phyloP scores from a whole-genome alignment of 768 basidiomycete genomes.

The Russula sp. region DNA sequence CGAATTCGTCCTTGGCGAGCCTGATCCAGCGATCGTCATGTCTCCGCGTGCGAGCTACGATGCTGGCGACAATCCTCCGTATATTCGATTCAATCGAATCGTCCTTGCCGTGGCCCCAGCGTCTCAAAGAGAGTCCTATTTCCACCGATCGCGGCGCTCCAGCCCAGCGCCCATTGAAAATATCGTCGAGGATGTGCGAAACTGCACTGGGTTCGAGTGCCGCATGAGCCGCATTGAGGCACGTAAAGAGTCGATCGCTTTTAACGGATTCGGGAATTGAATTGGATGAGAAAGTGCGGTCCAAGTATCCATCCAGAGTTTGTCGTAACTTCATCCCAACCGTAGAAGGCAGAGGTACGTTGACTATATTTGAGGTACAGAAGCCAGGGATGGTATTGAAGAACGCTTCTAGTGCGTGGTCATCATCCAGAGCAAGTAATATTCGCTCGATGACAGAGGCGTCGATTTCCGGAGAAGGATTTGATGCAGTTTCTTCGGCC shows the following conservation, averaged over 20 bases:
- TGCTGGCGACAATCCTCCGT: neutral
- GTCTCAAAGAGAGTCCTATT: neutral
- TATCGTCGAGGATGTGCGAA: neutral
- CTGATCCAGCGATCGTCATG: slow-evolving; percentile 1
- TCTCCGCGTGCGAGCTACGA: neutral
- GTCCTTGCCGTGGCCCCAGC: neutral
- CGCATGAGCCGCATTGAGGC: neutral
- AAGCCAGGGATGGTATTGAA: slow-evolving; percentile 13
- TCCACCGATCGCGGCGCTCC: neutral
- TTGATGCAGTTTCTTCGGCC: neutral
- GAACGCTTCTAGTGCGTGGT: slow-evolving; percentile 5
- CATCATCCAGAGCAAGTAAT: neutral
- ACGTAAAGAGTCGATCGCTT: neutral
- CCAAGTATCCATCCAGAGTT: neutral
- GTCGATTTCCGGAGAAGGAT: neutral
- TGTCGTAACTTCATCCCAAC: neutral
- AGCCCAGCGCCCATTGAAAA: neutral
- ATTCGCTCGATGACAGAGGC: neutral
- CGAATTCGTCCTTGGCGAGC: neutral
- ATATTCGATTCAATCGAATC: neutral
- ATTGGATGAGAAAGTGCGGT: slow-evolving; percentile 1
- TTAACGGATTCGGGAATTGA: neutral
- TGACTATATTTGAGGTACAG: neutral
- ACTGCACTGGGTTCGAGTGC: neutral
- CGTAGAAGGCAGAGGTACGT: neutral